Percentiles rank a stretch among this genome's conserved stretches.
Conservation (phyloP, 352 stramenopile genomes). For the Elongisporangium anandrum region DNA sequence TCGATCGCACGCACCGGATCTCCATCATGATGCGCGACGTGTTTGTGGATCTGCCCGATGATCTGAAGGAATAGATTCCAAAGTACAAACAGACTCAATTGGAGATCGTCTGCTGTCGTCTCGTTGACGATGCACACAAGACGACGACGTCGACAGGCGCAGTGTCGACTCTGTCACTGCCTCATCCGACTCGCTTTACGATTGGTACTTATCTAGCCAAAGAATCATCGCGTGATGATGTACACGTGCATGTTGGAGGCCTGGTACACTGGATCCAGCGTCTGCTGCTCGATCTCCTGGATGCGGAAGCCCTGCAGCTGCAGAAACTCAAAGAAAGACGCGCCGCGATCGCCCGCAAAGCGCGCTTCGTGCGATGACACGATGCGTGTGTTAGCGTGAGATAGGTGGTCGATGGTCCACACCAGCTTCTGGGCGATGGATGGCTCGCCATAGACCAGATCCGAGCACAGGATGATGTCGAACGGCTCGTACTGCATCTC, state of each 20-base stretch:
- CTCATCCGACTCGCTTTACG: too few species aligned
- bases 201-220: too few species aligned
- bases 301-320: conserved; percentile 21
- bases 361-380: conserved; percentile 49
- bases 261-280: conserved; percentile 35
- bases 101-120: background rate
- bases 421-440: conserved; percentile 38
- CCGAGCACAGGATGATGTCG: conserved; percentile 53
- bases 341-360: conserved; percentile 45
- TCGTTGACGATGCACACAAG: too few species aligned
- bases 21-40: conserved; percentile 84
- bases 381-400: conserved; percentile 28
- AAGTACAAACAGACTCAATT: background rate
- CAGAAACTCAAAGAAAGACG: conserved; percentile 40
- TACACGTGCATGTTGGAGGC: conserved; percentile 41
- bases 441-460: conserved; percentile 48
- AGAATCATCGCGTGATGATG: conserved; percentile 16
- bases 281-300: conserved; percentile 22
- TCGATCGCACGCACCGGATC: conserved; percentile 73
- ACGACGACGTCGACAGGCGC: too few species aligned
- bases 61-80: background rate
- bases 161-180: too few species aligned
- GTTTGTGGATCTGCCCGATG: conserved; percentile 15
- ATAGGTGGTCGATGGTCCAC: conserved; percentile 31
- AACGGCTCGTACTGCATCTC: conserved; percentile 12